Conservation (phyloP, 306 rosid species). For the Canavalia gladiata region DNA sequence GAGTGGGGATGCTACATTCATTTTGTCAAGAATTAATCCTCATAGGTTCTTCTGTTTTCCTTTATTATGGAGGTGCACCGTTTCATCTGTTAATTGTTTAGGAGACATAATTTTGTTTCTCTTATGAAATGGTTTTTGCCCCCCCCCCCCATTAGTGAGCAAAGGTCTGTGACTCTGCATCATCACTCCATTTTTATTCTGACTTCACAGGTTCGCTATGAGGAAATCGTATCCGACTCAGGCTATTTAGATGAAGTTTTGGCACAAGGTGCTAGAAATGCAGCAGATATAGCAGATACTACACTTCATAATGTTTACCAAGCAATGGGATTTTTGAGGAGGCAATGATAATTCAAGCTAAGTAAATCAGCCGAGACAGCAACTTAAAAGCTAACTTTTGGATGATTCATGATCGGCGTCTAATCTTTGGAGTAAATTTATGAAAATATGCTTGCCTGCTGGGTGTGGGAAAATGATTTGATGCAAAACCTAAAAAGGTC, state of each 20-base stretch:
- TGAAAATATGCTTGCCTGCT: conserved; percentile 51
- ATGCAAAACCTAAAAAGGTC: conserved; percentile 48
- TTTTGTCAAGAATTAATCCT: conserved; percentile 26
- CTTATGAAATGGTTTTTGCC: not conserved
- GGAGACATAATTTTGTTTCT: not conserved
- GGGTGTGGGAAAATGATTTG: conserved; percentile 50
- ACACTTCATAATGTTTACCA: conserved; percentile 83
- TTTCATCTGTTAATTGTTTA: not conserved
- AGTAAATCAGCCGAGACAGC: conserved; percentile 45
- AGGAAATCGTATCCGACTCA: conserved; percentile 81
- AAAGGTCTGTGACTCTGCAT: not conserved
- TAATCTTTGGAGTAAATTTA: conserved; percentile 50
- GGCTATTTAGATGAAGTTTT: conserved; percentile 85
- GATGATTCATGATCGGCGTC: conserved; percentile 50
- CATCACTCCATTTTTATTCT: conserved; percentile 7
- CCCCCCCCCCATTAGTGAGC: conserved; percentile 11
- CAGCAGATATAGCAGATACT: conserved; percentile 79
- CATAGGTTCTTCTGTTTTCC: not conserved
- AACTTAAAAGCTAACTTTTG: conserved; percentile 57
- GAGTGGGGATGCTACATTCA: not conserved
- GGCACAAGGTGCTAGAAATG: conserved; percentile 84
- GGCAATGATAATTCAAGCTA: conserved; percentile 56
- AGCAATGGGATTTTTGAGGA: conserved; percentile 91
- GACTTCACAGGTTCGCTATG: conserved; percentile 77
- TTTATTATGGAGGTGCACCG: not conserved